Evolutionary conservation across 2,329 filamentous ascomycete genomes (phyloP).

Genomic region (Thermoascus crustaceus): DNA sequence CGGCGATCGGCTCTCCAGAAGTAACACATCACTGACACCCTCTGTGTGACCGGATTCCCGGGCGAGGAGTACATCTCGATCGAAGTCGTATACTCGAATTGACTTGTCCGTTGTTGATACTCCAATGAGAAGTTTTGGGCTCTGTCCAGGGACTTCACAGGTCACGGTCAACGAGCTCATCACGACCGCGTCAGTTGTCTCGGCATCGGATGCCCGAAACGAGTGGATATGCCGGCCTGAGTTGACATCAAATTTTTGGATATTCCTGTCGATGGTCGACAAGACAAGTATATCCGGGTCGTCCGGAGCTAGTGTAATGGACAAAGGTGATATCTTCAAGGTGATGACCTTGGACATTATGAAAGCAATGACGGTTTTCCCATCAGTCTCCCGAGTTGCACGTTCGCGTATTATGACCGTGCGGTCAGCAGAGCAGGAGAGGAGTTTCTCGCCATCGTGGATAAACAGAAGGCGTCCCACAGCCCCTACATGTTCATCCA

Average conservation of each 20-base stretch:
- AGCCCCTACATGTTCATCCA: conserved; percentile 82
- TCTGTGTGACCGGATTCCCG: conserved; percentile 95
- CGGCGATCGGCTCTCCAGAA: conserved; percentile 46
- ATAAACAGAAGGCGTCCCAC: conserved; percentile 72
- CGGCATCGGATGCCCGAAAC: conserved; percentile 78
- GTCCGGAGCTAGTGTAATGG: conserved; percentile 64
- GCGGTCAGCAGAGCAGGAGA: conserved; percentile 84
- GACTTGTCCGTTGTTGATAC: conserved; percentile 94
- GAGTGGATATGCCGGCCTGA: conserved; percentile 61
- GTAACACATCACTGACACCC: conserved; percentile 74
- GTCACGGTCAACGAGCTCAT: conserved; percentile 65
- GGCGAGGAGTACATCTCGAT: conserved; percentile 67
- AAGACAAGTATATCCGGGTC: conserved; percentile 48
- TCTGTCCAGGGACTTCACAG: conserved; percentile 45
- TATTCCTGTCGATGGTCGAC: conserved; percentile 54
- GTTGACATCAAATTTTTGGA: conserved; percentile 53
- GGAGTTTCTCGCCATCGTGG: conserved; percentile 58
- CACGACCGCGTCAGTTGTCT: conserved; percentile 71
- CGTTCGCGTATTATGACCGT: conserved; percentile 77
- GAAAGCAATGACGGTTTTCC: conserved; percentile 59
- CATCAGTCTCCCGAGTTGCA: conserved; percentile 54
- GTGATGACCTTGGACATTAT: conserved; percentile 69
- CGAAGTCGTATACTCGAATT: conserved; percentile 76
- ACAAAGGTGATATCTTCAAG: conserved; percentile 77
- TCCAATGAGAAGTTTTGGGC: conserved; percentile 66